A percentile compares a stretch with the other conserved stretches of the same genome.
These are phyloP conservation scores for Populus trichocarpa DNA, from an alignment of 441 rosid genomes.

Conservation along the genomic window DNA sequence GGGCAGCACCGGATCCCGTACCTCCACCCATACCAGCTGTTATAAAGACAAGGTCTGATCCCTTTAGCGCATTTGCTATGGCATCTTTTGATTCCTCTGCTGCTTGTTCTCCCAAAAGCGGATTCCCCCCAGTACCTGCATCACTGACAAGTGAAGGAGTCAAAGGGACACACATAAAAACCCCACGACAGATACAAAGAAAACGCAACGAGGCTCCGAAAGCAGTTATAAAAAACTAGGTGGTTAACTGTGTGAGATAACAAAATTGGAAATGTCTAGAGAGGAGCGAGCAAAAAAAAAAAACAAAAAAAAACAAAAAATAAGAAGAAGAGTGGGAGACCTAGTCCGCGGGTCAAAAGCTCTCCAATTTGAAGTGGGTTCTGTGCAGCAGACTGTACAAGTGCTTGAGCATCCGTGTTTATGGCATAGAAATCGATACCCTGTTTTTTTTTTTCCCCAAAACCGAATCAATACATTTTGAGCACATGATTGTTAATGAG, in stretches of 20 bases:
- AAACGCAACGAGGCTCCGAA: neutral
- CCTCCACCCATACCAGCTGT: slow-evolving; percentile 99
- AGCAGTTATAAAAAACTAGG: neutral
- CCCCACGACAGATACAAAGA: neutral
- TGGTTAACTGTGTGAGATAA: neutral
- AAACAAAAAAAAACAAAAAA: no score
- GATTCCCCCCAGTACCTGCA: slow-evolving; percentile 92
- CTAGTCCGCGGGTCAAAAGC: slow-evolving; percentile 94
- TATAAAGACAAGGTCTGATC: slow-evolving; percentile 96
- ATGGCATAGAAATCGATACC: slow-evolving; percentile 91
- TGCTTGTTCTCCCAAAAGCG: slow-evolving; percentile 87
- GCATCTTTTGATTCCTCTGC: slow-evolving; percentile 94
- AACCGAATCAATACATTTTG: slow-evolving; percentile 2
- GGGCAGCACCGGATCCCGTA: slow-evolving; percentile 99
- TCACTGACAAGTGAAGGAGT: slow-evolving; percentile 15
- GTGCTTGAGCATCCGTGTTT: slow-evolving; percentile 93
- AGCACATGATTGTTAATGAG: neutral
- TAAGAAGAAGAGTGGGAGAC: slow-evolving; percentile 28
- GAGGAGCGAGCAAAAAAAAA: neutral
- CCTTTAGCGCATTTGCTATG: slow-evolving; percentile 85
- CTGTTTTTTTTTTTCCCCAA: slow-evolving; percentile 27
- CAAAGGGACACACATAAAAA: slow-evolving; percentile 6
- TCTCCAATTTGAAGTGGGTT: slow-evolving; percentile 96
- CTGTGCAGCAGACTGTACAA: slow-evolving; percentile 78
- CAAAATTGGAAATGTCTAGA: neutral